These are phyloP conservation scores for Tulasnella sp. DNA, from an alignment of 768 basidiomycete genomes.

Conservation along the genomic window DNA sequence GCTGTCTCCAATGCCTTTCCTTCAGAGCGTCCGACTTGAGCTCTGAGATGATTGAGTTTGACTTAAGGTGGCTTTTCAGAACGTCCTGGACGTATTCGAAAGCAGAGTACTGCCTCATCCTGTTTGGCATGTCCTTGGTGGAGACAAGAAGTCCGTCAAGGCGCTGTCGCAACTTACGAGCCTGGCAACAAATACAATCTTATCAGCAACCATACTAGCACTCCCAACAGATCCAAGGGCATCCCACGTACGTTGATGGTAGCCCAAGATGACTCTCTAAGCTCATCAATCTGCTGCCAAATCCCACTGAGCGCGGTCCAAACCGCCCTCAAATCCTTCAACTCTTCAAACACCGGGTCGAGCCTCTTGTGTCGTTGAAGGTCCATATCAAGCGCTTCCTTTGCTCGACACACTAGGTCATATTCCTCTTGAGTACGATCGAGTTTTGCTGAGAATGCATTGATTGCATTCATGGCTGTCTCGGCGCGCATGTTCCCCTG, in stretches of 20 bases:
- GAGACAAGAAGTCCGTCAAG: conserved; percentile 83
- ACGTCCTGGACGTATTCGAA: conserved; percentile 97
- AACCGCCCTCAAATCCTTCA: conserved; percentile 92
- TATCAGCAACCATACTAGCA: background rate
- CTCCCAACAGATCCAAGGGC: background rate
- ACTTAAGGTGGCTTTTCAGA: conserved; percentile 74
- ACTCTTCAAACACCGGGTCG: conserved; percentile 88
- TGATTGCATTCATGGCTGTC: conserved; percentile 91
- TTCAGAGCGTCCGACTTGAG: conserved; percentile 95
- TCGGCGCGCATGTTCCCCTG: conserved; percentile 96
- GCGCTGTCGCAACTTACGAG: conserved; percentile 87
- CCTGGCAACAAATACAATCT: conserved; percentile 25
- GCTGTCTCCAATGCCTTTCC: conserved; percentile 95
- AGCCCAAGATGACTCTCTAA: conserved; percentile 82
- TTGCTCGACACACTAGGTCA: conserved; percentile 88
- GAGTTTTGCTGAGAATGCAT: conserved; percentile 86
- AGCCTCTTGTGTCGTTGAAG: conserved; percentile 80
- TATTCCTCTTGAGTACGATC: conserved; percentile 88
- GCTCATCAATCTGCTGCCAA: conserved; percentile 84
- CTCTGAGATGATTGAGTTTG: conserved; percentile 82
- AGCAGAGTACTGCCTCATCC: conserved; percentile 98
- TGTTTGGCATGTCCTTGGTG: conserved; percentile 98
- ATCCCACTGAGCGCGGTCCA: conserved; percentile 98
- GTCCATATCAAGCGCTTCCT: conserved; percentile 93
- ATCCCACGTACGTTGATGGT: conserved; percentile 49